A percentile compares a stretch with the other conserved stretches of the same genome.
Evolutionary conservation across 2,329 filamentous ascomycete genomes (phyloP).

Genomic region (Sclerotinia nivalis): DNA sequence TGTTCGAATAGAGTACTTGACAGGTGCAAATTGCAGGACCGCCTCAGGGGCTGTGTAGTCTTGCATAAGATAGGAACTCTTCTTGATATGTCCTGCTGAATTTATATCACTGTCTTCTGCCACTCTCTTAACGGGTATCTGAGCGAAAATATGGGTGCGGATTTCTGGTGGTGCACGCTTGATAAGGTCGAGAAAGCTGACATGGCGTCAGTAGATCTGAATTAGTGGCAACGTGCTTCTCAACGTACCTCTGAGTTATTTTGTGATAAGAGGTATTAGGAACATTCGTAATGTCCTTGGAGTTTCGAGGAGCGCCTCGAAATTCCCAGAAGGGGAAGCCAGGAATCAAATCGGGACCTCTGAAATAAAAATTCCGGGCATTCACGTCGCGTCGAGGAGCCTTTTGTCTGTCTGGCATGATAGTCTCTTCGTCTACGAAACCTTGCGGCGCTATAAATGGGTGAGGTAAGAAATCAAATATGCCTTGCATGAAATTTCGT

Average conservation of each 20-base stretch:
- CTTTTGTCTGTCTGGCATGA: not conserved
- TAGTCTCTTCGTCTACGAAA: not conserved
- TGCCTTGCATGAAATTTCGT: not conserved
- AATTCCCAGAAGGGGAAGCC: not conserved
- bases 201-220: not conserved
- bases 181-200: not conserved
- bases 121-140: not conserved
- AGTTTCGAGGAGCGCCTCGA: not conserved
- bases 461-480: not conserved
- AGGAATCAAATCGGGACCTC: slow-evolving; percentile 1
- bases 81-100: not conserved
- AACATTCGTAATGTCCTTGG: not conserved
- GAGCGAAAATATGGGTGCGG: not conserved
- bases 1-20: not conserved
- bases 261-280: not conserved
- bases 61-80: not conserved
- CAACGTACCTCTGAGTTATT: not conserved
- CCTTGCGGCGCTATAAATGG: not conserved
- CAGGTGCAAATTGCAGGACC: not conserved
- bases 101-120: not conserved
- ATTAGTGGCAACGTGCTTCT: too few species aligned
- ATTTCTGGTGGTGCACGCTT: not conserved
- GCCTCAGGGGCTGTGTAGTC: not conserved
- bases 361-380: not conserved
- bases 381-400: not conserved